These are phyloP conservation scores for Arthrobotrys conoides DNA, from an alignment of 2,329 filamentous ascomycete genomes.

Conservation along the genomic window DNA sequence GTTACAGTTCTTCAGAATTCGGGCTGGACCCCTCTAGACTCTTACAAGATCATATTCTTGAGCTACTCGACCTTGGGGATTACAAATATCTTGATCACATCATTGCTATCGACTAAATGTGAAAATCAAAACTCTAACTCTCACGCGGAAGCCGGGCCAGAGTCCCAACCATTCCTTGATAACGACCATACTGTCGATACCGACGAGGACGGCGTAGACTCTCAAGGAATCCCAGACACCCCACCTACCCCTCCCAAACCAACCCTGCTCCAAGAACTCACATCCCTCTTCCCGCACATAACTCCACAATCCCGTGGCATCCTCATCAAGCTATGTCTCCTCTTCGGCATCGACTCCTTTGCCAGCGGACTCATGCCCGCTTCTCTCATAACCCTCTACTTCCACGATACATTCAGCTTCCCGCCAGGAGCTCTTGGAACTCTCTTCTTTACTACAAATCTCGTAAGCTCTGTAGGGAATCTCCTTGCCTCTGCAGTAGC, in stretches of 20 bases:
- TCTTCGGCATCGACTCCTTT: conserved; percentile 73
- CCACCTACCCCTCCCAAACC: conserved; percentile 65
- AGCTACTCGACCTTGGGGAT: conserved; percentile 73
- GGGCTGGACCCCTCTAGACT: conserved; percentile 70
- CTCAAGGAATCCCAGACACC: conserved; percentile 6
- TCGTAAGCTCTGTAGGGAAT: conserved; percentile 71
- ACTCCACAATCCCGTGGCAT: conserved; percentile 73
- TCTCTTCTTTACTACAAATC: conserved; percentile 72
- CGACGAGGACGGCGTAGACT: conserved; percentile 25
- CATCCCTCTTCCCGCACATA: conserved; percentile 70
- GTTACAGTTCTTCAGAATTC: conserved; percentile 70
- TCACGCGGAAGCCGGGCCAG: conserved; percentile 10
- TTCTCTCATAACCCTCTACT: conserved; percentile 71
- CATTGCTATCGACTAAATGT: conserved; percentile 70
- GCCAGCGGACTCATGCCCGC: conserved; percentile 63
- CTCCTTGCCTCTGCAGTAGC: conserved; percentile 72
- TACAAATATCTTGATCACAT: conserved; percentile 70
- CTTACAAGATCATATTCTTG: conserved; percentile 74
- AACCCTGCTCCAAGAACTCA: conserved; percentile 35
- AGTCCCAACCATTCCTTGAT: conserved; percentile 44
- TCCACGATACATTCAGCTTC: conserved; percentile 70
- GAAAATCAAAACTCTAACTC: conserved; percentile 66
- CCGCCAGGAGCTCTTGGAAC: conserved; percentile 71
- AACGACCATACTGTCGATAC: not conserved
- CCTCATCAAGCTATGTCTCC: conserved; percentile 77